Evolutionary conservation across 352 stramenopile species (phyloP).

Genomic region (Phytophthora fragariaefolia): DNA sequence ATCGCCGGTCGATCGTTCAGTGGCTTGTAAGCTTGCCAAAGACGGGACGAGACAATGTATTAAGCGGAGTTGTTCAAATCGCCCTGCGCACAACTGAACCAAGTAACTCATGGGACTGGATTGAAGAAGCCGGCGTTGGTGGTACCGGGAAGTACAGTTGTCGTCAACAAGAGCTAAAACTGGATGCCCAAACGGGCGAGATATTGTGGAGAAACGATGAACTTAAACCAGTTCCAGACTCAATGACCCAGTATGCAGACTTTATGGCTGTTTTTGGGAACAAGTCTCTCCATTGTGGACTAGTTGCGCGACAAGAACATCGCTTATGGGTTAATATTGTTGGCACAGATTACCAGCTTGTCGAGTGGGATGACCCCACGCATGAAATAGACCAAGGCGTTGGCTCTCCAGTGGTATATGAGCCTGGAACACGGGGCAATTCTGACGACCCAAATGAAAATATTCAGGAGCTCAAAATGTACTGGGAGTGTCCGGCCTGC

Average conservation of each 20-base stretch:
- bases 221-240: conserved; percentile 90
- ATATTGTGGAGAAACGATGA: conserved; percentile 93
- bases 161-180: conserved; percentile 78
- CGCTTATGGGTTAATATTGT: conserved; percentile 91
- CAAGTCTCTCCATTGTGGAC: conserved; percentile 87
- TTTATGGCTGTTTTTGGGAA: conserved; percentile 88
- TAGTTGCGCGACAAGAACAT: conserved; percentile 87
- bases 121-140: conserved; percentile 57
- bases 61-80: conserved; percentile 77
- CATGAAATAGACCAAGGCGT: conserved; percentile 85
- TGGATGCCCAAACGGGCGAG: conserved; percentile 88
- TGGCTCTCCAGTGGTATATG: conserved; percentile 63
- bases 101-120: conserved; percentile 68
- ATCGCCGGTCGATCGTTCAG: conserved; percentile 78
- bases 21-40: conserved; percentile 57
- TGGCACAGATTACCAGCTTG: conserved; percentile 84
- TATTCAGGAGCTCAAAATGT: conserved; percentile 82
- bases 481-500: conserved; percentile 86
- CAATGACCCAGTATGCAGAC: conserved; percentile 90
- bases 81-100: conserved; percentile 69
- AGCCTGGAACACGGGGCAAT: conserved; percentile 20
- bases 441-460: conserved; percentile 19
- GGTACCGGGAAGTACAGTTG: conserved; percentile 76
- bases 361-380: conserved; percentile 88
- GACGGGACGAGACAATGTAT: conserved; percentile 42